Evolutionary conservation across 768 basidiomycete genomes (phyloP).

Genomic region (Tricholoma furcatifolium): DNA sequence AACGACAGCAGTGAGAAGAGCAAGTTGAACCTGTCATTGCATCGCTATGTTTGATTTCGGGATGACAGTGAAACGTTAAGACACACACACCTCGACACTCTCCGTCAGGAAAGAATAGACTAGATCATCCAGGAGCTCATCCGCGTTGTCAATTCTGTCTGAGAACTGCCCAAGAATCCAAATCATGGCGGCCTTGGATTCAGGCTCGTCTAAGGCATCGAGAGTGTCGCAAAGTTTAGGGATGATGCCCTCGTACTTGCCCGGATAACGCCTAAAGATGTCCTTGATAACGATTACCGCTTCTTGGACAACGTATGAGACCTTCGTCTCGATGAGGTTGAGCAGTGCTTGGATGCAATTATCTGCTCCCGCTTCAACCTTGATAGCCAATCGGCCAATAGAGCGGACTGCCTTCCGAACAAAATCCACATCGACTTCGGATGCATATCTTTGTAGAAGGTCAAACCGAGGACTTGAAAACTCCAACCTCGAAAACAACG

Average conservation of each 20-base stretch:
- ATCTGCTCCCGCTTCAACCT: slow-evolving; percentile 87
- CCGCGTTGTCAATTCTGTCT: slow-evolving; percentile 91
- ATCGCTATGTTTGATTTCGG: neutral
- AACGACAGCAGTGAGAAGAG: slow-evolving; percentile 89
- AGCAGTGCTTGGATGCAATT: slow-evolving; percentile 87
- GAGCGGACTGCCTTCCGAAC: slow-evolving; percentile 97
- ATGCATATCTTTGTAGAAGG: slow-evolving; percentile 71
- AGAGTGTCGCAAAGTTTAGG: slow-evolving; percentile 91
- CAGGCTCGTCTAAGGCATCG: slow-evolving; percentile 90
- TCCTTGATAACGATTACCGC: slow-evolving; percentile 97
- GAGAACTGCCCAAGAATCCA: slow-evolving; percentile 99
- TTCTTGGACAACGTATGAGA: slow-evolving; percentile 96
- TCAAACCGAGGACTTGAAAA: neutral
- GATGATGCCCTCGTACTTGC: slow-evolving; percentile 95
- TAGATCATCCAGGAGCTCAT: slow-evolving; percentile 92
- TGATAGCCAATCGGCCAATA: slow-evolving; percentile 97
- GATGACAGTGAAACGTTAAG: neutral
- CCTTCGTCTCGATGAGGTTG: slow-evolving; percentile 86
- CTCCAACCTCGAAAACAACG: slow-evolving; percentile 20
- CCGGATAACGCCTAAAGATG: slow-evolving; percentile 95
- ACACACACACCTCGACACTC: slow-evolving; percentile 76
- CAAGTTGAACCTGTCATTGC: slow-evolving; percentile 80
- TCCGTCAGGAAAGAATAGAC: slow-evolving; percentile 90
- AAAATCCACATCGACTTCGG: slow-evolving; percentile 97
- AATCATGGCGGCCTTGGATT: slow-evolving; percentile 95